These are phyloP conservation scores for Nicotiana obtusifolia DNA, from an alignment of 257 asterid genomes.

Conservation along the genomic window DNA sequence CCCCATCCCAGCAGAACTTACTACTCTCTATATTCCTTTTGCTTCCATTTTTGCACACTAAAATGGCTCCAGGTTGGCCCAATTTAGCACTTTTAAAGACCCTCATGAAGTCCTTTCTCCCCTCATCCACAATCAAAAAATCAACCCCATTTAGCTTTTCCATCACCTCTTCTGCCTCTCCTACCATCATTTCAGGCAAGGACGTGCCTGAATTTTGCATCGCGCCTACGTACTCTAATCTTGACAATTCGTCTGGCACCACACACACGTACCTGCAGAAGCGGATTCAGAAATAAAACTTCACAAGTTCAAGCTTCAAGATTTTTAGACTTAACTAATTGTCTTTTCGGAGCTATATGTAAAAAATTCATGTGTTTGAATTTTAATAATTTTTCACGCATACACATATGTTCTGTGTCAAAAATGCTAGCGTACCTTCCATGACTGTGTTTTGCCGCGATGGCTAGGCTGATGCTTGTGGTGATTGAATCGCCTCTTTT, in stretches of 20 bases:
- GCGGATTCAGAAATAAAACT: no score
- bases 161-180: conserved; percentile 23
- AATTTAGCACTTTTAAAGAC: conserved; percentile 20
- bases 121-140: conserved; percentile 28
- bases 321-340: no score
- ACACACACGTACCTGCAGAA: no score
- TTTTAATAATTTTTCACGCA: no score
- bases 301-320: no score
- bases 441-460: conserved; percentile 22
- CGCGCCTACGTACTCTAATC: conserved; percentile 16
- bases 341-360: no score
- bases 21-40: background rate
- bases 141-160: conserved; percentile 21
- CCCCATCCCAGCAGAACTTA: conserved; percentile 18
- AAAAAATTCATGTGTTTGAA: no score
- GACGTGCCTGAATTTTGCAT: conserved; percentile 12
- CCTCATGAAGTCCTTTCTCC: conserved; percentile 12
- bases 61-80: conserved; percentile 27
- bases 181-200: conserved; percentile 32
- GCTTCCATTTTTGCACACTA: conserved; percentile 18
- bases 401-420: no score
- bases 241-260: conserved; percentile 21
- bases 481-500: background rate
- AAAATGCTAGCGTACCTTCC: conserved; percentile 8
- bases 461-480: conserved; percentile 26